Conservation (phyloP, 1,284 basidiomycete genomes). For the Bondarzewia mesenterica region DNA sequence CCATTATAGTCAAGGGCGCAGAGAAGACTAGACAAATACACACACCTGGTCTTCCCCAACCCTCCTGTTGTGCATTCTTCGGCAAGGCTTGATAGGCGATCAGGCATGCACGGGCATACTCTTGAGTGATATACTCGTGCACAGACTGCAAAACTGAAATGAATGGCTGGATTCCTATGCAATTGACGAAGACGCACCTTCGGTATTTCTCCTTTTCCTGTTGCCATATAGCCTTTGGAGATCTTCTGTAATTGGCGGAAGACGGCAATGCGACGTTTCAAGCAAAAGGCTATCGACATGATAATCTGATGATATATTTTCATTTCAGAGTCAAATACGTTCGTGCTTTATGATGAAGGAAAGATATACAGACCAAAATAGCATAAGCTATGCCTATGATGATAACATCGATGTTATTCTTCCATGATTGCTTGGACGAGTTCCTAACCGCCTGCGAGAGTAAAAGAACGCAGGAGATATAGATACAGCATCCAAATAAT, state of each 20-base stretch:
- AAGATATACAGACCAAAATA: constrained; percentile 40
- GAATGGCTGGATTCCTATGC: too few relatives aligned
- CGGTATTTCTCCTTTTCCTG: constrained; percentile 62
- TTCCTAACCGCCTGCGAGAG: constrained; percentile 65
- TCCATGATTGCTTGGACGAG: constrained; percentile 41
- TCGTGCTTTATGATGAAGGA: background rate
- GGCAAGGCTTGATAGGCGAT: constrained; percentile 73
- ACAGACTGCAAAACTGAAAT: constrained; percentile 44
- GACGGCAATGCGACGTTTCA: constrained; percentile 60
- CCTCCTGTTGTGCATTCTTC: constrained; percentile 61
- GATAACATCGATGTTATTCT: constrained; percentile 54
- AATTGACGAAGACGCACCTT: constrained; percentile 36
- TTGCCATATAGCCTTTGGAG: constrained; percentile 60
- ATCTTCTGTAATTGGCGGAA: constrained; percentile 56
- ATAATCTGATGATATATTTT: constrained; percentile 29
- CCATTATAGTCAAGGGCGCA: too few relatives aligned
- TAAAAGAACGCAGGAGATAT: constrained; percentile 53
- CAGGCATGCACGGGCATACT: constrained; percentile 72
- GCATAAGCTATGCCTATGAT: constrained; percentile 59
- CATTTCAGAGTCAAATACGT: background rate
- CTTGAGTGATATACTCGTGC: constrained; percentile 66
- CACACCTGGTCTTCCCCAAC: constrained; percentile 75
- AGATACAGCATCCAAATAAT: constrained; percentile 43
- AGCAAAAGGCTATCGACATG: constrained; percentile 49
- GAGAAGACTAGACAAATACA: too few relatives aligned